Base-by-base conservation (phyloP, 1,139 yeast genomes). In the Saccharomyces hybrid region DNA sequence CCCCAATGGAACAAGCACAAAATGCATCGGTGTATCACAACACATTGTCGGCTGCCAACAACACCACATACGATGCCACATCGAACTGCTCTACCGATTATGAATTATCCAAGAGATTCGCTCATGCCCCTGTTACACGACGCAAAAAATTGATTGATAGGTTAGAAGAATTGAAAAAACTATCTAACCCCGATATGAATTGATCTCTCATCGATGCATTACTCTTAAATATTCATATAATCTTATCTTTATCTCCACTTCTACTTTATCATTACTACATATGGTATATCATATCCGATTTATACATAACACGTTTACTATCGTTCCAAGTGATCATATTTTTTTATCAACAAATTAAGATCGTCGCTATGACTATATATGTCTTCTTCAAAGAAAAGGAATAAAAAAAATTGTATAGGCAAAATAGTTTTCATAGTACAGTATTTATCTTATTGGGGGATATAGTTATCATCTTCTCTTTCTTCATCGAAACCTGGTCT, bases 81-180 rank as follows among this genome's bases (percentile, higher is more conserved):
- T 42, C 58, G 38, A 47, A 55, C 47, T 51, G 55, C 34, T 51
- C 51, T 46, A 52, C 62, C 26, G 67, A 62, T 49, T 59, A 61
- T 4, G 63, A 62, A 46, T 57, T 64, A 47, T 65, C 64, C 24
- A 58, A 57, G 52, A 56, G 66, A 52, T 65, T 64, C 50, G 60
- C 58, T 7, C 60, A 62, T 28, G 62, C 61, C 3, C 69, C 71
- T 1, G 55, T 67, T 47, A 66, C 71, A 9, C 66, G 70, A 57
- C 64, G 73, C 47, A 70, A 74, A 52, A 73, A 74, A 64, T 60
- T 74, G 53, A 73, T 73, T 51, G 77, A 74, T 57, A 65, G 76
- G 55, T 61, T 73, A 34, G 68, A 63, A 51, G 72, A 70, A 54
- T 55, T 70, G 55, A 70, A 68, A 54, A 64, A 64, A 38, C 55